Evolutionary conservation across 306 rosid genomes (phyloP).

Genomic region (Gillenia trifoliata): DNA sequence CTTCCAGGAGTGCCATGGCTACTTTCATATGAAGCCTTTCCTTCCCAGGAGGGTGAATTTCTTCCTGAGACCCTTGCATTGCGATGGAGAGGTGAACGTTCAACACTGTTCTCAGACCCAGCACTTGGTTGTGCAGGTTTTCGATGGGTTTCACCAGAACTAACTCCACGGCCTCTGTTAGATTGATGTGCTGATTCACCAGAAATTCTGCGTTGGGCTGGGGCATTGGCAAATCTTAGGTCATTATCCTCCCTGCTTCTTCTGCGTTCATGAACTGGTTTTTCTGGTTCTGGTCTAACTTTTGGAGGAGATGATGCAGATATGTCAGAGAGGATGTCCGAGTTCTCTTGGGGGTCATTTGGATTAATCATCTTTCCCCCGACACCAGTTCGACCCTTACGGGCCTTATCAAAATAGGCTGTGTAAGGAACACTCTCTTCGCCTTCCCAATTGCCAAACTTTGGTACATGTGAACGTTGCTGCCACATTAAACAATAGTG

Average conservation of each 20-base stretch:
- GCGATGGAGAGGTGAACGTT: constrained; percentile 86
- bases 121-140: constrained; percentile 46
- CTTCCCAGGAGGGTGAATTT: constrained; percentile 62
- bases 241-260: constrained; percentile 59
- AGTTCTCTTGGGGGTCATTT: constrained; percentile 73
- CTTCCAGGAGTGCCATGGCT: constrained; percentile 79
- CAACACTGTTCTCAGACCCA: constrained; percentile 66
- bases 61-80: constrained; percentile 55
- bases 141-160: constrained; percentile 51
- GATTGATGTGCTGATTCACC: constrained; percentile 39
- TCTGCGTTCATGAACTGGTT: constrained; percentile 31
- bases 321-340: constrained; percentile 35
- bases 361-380: constrained; percentile 73
- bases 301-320: constrained; percentile 45
- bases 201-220: constrained; percentile 41
- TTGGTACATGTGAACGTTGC: constrained; percentile 87
- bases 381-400: constrained; percentile 68
- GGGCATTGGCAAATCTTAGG: constrained; percentile 45
- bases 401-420: constrained; percentile 84
- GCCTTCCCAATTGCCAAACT: constrained; percentile 83
- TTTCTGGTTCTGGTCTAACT: constrained; percentile 28
- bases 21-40: constrained; percentile 54
- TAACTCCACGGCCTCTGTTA: constrained; percentile 38
- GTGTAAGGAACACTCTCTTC: constrained; percentile 89
- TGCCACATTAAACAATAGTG: constrained; percentile 35